Base-by-base conservation (phyloP, 306 rosid species). In the Quercus robur region DNA sequence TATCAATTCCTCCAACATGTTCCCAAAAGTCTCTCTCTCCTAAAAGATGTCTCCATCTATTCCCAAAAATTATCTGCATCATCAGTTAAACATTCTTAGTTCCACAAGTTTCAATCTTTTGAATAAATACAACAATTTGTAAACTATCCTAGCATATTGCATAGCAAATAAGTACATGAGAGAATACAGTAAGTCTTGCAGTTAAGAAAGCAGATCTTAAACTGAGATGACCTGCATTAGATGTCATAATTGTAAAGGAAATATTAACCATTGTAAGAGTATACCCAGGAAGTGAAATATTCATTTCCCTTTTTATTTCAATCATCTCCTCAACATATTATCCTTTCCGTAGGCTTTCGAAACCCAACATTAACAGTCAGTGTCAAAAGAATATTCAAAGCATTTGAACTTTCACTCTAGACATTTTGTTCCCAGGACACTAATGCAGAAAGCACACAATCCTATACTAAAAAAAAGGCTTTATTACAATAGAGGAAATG, bases 21-120 rank as follows among this genome's bases (percentile, higher is more conserved):
- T 95, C 99, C 99, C 99, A 93, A 82, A 94, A 93, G 73, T 93
- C 98, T 85, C 83, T 84, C 74, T 95, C 98, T 57, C 99, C 99
- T 72, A 86, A 82, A 82, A 95, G 93, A 87, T 95, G 93, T 79
- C 98, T 90, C 98, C 99, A 95, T 83, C 93, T 91, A 89, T 95
- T 95, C 62, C 98, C 99, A 86, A 95, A 95, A 64, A 95, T 95
- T 74, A 93, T 81, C 98, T 95, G 95, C 84, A 87, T 41, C 80
- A 84, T 56, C 87, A 73, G 74, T 61, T 38, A 76, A 77, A 49
- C 83, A 78, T 75, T 77, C 12, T 55, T 30, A 78, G 66, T 55
- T 54, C 73, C 70, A 77, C 73, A 81, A n/a, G 51, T 73, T 35
- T 71, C 66, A 62, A n/a, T 49, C 28, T 66, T 20, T 52, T 67